These are phyloP conservation scores for Circinella umbellata DNA, from an alignment of 371 early-diverging fungal species.

Conservation along the genomic window DNA sequence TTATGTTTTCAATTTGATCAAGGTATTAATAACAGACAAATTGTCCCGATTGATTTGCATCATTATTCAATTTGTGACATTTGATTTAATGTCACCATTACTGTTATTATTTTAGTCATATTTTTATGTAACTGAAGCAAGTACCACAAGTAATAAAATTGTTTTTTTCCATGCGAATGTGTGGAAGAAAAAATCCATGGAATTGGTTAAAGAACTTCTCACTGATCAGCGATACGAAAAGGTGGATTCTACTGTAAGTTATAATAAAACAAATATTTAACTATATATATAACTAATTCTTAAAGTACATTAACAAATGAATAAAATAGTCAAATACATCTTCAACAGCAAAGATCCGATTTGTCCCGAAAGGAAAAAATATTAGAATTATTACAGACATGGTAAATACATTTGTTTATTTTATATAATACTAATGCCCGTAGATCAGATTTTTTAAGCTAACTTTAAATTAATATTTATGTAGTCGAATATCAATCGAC, in stretches of 20 bases:
- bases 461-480: background rate
- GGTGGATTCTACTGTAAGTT: no score
- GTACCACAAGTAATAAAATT: background rate
- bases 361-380: constrained; percentile 75
- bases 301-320: no score
- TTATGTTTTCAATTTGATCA: constrained; percentile 61
- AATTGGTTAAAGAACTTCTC: constrained; percentile 40
- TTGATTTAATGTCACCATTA: no score
- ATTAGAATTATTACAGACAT: constrained; percentile 75
- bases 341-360: background rate
- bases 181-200: constrained; percentile 63
- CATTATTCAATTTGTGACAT: no score
- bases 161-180: constrained; percentile 82
- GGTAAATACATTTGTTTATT: constrained; percentile 27
- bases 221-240: no score
- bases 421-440: constrained; percentile 28
- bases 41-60: no score
- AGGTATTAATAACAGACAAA: constrained; percentile 28
- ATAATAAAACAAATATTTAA: constrained; percentile 24
- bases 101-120: background rate
- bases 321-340: background rate
- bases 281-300: background rate
- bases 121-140: constrained; percentile 14
- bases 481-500: background rate
- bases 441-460: background rate